Base-by-base conservation (phyloP, 345 rosid species). In the Leavenworthia alabamica region DNA sequence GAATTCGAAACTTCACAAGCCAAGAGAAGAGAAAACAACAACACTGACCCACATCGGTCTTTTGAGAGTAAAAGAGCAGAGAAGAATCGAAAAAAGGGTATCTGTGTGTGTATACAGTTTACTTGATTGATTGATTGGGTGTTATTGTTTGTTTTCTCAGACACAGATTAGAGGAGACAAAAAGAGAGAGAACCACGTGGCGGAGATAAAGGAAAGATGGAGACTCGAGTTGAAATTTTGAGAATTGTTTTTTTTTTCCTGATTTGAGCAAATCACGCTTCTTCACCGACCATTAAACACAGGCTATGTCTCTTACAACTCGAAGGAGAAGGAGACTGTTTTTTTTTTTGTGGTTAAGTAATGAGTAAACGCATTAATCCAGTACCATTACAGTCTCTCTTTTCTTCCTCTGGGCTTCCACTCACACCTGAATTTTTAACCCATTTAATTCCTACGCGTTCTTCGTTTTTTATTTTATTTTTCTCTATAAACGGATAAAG, bases 261-360 rank as follows among this genome's bases (percentile, higher is more conserved):
- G 42, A 41, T 10, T 62, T 6, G 70, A 71, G 75, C 45, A 46
- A 71, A 71, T 71, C 75, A 71, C 70, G 75, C 47, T 63, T 71
- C 59, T 62, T 39, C 65, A 29, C 75, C 70, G 70, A 71, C 69
- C 53, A 31, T 45, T 29, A 11, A 62, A 35, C 23, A 61, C 32
- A 70, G 44, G 24, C 24, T 2, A 19, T 60, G 67, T 60, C 32
- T 51, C n/a, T n/a, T n/a, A n/a, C 6, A 1, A 35, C 40, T 56
- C 9, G n/a, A 4, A 19, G 42, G 5, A 42, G 62, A 32, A 4
- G 68, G 27, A 62, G 42, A 37, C 13, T 3, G 15, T 37, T 37
- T 6, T 37, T 13, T 13, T 13, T 1, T n/a, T n/a, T n/a, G n/a
- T n/a, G n/a, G n/a, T n/a, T 13, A 5, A n/a, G 15, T n/a, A 37